Conservation (phyloP, 768 basidiomycete genomes). For the Termitomyces sp. region DNA sequence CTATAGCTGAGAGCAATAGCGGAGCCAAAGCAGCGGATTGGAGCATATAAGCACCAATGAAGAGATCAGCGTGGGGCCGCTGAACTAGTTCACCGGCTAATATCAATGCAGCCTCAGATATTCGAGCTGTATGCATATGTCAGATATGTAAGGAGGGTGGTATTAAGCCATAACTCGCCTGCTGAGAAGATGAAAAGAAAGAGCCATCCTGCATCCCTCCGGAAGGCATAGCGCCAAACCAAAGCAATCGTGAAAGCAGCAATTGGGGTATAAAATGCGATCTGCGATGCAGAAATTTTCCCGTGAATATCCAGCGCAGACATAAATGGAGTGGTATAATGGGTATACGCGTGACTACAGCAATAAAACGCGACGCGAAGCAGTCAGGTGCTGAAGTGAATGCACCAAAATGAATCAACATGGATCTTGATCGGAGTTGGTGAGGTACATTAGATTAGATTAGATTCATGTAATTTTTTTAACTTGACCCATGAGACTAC, state of each 20-base stretch:
- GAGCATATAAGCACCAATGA: slow-evolving; percentile 47
- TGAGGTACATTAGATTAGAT: slow-evolving; percentile 11
- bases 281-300: slow-evolving; percentile 52
- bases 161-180: slow-evolving; percentile 31
- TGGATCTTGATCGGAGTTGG: slow-evolving; percentile 12
- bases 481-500: slow-evolving; percentile 52
- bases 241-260: slow-evolving; percentile 38
- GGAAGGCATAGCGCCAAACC: slow-evolving; percentile 47
- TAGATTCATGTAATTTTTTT: slow-evolving; percentile 13
- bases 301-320: slow-evolving; percentile 36
- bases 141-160: neutral
- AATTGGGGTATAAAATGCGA: slow-evolving; percentile 58
- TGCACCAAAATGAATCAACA: slow-evolving; percentile 12
- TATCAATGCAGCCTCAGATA: slow-evolving; percentile 50
- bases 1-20: slow-evolving; percentile 36
- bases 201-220: slow-evolving; percentile 62
- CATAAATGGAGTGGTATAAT: slow-evolving; percentile 25
- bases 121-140: slow-evolving; percentile 37
- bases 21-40: slow-evolving; percentile 36
- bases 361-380: slow-evolving; percentile 10
- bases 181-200: slow-evolving; percentile 56
- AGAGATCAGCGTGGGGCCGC: slow-evolving; percentile 36
- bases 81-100: slow-evolving; percentile 45
- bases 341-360: slow-evolving; percentile 9
- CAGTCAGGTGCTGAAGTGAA: neutral